Evolutionary conservation across 306 rosid species (phyloP).

Genomic region (Prinsepia uniflora): DNA sequence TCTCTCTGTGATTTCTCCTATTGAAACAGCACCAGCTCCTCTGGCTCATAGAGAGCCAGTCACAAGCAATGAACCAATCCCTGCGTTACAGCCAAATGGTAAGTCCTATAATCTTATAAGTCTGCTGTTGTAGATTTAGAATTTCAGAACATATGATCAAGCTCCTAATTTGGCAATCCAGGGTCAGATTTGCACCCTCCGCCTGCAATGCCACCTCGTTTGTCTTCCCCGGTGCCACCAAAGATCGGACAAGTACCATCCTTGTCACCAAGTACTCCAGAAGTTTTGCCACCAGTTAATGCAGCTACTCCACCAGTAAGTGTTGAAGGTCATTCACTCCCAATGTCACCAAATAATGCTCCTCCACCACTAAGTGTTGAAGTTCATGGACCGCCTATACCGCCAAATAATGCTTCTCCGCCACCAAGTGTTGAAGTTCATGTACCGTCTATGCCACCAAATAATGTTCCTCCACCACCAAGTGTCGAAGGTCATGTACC

Average conservation of each 20-base stretch:
- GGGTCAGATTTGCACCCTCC: constrained; percentile 47
- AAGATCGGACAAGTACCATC: constrained; percentile 38
- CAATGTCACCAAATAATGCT: constrained; percentile 25
- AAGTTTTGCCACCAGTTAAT: constrained; percentile 33
- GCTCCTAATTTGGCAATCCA: constrained; percentile 34
- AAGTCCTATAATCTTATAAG: constrained; percentile 19
- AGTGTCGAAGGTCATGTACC: constrained; percentile 33
- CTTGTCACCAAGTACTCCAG: constrained; percentile 36
- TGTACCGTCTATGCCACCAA: constrained; percentile 31
- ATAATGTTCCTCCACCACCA: constrained; percentile 35
- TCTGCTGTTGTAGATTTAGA: constrained; percentile 7
- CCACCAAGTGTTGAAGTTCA: constrained; percentile 35
- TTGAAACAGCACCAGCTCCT: constrained; percentile 35
- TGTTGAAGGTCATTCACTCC: constrained; percentile 35
- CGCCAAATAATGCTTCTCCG: constrained; percentile 30
- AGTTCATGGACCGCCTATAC: constrained; percentile 26
- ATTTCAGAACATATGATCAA: constrained; percentile 20
- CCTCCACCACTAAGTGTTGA: constrained; percentile 30
- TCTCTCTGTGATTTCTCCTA: constrained; percentile 38
- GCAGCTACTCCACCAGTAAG: constrained; percentile 41
- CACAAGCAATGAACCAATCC: constrained; percentile 43
- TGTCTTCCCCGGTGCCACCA: constrained; percentile 40
- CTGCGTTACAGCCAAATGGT: constrained; percentile 51
- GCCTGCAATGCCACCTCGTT: constrained; percentile 38
- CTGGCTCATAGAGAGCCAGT: constrained; percentile 34